These are phyloP conservation scores for Prunus armeniaca DNA, from an alignment of 306 rosid species.

Conservation along the genomic window DNA sequence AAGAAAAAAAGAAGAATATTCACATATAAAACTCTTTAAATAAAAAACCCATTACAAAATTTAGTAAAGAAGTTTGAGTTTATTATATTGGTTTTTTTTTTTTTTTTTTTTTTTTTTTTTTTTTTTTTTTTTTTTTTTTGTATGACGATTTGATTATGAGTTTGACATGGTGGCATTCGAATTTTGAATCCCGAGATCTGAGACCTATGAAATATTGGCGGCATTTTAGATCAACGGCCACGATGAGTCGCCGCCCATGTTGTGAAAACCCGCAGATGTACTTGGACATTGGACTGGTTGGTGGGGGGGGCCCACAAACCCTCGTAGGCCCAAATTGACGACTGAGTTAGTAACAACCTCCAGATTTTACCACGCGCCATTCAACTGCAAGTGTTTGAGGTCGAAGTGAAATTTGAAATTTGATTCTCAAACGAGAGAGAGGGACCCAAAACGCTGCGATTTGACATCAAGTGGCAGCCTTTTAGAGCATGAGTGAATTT, in stretches of 20 bases:
- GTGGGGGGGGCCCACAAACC: not conserved
- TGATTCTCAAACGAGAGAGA: not conserved
- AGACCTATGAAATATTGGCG: constrained; percentile 16
- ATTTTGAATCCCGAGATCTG: not conserved
- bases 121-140: no score
- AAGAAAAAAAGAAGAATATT: no score
- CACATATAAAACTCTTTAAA: no score
- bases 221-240: constrained; percentile 5
- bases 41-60: not conserved
- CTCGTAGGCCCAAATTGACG: not conserved
- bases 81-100: no score
- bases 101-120: no score
- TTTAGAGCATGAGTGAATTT: not conserved
- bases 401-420: not conserved
- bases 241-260: constrained; percentile 7
- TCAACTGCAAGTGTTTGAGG: not conserved
- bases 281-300: constrained; percentile 4
- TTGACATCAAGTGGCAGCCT: not conserved
- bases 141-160: not conserved
- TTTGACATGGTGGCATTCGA: not conserved
- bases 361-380: constrained; percentile 16
- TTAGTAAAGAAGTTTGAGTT: no score
- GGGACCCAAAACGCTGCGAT: not conserved
- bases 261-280: constrained; percentile 29
- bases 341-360: not conserved